These are phyloP conservation scores for Penicillium silybi DNA, from an alignment of 495 filamentous ascomycete species.

Conservation along the genomic window DNA sequence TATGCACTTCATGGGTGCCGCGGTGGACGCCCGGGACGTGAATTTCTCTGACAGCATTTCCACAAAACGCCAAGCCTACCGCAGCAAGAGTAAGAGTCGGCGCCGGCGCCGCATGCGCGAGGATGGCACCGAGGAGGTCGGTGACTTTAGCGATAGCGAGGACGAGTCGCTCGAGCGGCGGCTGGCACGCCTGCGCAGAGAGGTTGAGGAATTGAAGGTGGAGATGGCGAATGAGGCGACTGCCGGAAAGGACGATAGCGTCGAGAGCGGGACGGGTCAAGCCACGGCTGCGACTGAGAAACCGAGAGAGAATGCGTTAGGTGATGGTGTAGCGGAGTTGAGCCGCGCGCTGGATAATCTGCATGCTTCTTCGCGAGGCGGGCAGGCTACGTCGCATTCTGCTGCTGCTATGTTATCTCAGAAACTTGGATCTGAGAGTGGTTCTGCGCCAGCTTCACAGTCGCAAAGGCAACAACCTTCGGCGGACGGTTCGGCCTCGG, in stretches of 20 bases:
- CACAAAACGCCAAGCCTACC: slow-evolving; percentile 76
- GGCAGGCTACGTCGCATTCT: slow-evolving; percentile 23
- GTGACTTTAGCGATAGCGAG: slow-evolving; percentile 64
- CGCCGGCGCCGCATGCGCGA: slow-evolving; percentile 57
- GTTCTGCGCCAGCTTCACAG: slow-evolving; percentile 3
- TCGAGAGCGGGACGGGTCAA: background rate
- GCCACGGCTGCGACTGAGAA: slow-evolving; percentile 11
- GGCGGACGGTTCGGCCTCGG: background rate
- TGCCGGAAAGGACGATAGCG: slow-evolving; percentile 7
- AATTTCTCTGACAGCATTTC: slow-evolving; percentile 82
- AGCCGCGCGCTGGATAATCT: slow-evolving; percentile 60
- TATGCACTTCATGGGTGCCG: slow-evolving; percentile 69
- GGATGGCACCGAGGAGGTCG: slow-evolving; percentile 53
- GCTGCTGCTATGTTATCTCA: slow-evolving; percentile 35
- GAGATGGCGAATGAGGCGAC: slow-evolving; percentile 45
- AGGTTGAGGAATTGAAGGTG: slow-evolving; percentile 73
- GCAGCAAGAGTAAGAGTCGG: slow-evolving; percentile 50
- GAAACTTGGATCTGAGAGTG: slow-evolving; percentile 22
- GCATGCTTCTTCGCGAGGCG: slow-evolving; percentile 41
- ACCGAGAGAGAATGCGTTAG: slow-evolving; percentile 29
- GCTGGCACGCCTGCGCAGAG: slow-evolving; percentile 71
- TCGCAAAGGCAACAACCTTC: slow-evolving; percentile 8
- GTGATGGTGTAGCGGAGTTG: slow-evolving; percentile 53
- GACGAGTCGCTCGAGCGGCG: slow-evolving; percentile 69
- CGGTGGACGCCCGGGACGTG: slow-evolving; percentile 67